These are phyloP conservation scores for Phytophthora tentaculata DNA, from an alignment of 352 stramenopile genomes.

Conservation along the genomic window DNA sequence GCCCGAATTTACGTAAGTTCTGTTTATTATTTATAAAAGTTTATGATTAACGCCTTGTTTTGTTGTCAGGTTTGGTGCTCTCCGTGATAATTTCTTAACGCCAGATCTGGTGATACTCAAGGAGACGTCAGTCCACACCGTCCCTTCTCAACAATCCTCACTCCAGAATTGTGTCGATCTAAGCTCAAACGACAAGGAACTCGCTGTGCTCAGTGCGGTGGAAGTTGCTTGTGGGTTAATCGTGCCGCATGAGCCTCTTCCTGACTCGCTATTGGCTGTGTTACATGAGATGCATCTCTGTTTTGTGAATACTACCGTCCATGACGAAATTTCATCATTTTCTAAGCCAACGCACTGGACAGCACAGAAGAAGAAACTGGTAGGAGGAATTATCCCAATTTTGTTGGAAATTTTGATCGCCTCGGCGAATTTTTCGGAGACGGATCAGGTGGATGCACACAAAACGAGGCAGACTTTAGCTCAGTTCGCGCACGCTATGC, in stretches of 20 bases:
- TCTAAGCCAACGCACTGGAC: conserved; percentile 32
- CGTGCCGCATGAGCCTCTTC: conserved; percentile 52
- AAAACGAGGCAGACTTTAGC: conserved; percentile 38
- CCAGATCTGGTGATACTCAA: conserved; percentile 61
- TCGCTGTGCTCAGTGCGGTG: conserved; percentile 38
- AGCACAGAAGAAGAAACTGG: conserved; percentile 45
- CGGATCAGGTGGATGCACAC: conserved; percentile 2
- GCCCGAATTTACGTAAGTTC: conserved; percentile 45
- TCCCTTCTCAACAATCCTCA: conserved; percentile 15
- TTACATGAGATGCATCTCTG: conserved; percentile 50
- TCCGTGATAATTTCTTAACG: conserved; percentile 66
- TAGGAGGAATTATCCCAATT: conserved; percentile 40
- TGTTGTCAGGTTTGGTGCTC: conserved; percentile 45
- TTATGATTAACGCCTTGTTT: not conserved
- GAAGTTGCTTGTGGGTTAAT: conserved; percentile 38
- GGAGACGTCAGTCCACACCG: conserved; percentile 36
- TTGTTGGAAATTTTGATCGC: conserved; percentile 48
- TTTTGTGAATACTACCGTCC: conserved; percentile 19
- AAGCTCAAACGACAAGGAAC: conserved; percentile 46
- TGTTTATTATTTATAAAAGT: not conserved
- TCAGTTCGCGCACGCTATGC: conserved; percentile 40
- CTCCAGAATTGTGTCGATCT: conserved; percentile 57
- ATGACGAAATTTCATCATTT: not conserved
- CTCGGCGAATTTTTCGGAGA: conserved; percentile 33
- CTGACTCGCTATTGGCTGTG: conserved; percentile 39